Conservation (phyloP, 78 protist species). For the Anaeramoeba flamelloides region DNA sequence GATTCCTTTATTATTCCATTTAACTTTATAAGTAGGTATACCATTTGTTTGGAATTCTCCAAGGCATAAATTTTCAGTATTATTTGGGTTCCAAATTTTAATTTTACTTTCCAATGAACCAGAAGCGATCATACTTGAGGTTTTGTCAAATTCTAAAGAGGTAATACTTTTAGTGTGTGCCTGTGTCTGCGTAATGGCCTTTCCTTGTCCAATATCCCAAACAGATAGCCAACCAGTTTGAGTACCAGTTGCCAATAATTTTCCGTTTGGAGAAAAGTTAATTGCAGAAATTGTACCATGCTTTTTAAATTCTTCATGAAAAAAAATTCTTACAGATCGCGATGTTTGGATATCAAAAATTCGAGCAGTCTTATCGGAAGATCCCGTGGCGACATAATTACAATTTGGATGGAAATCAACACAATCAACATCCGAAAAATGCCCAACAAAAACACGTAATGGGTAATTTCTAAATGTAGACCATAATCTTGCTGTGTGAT, state of each 20-base stretch:
- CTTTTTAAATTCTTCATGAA: not conserved
- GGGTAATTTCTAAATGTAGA: conserved; percentile 43
- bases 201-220: not conserved
- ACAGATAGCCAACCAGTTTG: not conserved
- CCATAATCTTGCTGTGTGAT: conserved; percentile 80
- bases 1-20: too few relatives aligned
- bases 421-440: conserved; percentile 56
- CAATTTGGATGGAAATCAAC: conserved; percentile 74
- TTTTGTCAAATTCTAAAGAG: too few relatives aligned
- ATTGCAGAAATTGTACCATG: not conserved
- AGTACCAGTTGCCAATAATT: not conserved
- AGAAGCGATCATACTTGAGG: too few relatives aligned
- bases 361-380: conserved; percentile 41
- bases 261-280: not conserved
- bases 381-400: conserved; percentile 66
- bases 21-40: too few relatives aligned
- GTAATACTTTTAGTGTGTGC: too few relatives aligned
- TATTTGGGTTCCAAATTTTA: too few relatives aligned
- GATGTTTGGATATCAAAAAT: conserved; percentile 27
- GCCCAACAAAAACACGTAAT: conserved; percentile 62
- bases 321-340: not conserved
- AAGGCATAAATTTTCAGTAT: too few relatives aligned
- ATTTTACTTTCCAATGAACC: too few relatives aligned
- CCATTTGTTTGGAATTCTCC: too few relatives aligned
- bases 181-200: too few relatives aligned